These are phyloP conservation scores for Hsuehochloa calcarea DNA, from an alignment of 176 grass and related monocot species.

Conservation along the genomic window DNA sequence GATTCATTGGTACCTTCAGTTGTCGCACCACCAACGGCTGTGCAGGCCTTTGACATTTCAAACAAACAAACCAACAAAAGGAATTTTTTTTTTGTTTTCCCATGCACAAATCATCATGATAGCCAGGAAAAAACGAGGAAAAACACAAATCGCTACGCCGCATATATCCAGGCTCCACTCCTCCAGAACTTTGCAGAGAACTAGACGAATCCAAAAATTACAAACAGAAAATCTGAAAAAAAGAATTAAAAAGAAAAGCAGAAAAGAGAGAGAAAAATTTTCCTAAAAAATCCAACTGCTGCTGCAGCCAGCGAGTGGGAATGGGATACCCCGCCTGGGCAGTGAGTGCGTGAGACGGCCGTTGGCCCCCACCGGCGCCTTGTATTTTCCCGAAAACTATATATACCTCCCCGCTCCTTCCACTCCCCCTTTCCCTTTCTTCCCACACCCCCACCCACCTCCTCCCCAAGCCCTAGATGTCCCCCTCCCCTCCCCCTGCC, in stretches of 20 bases:
- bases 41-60: neutral
- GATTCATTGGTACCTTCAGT: too few relatives aligned
- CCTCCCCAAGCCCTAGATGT: conserved; percentile 54
- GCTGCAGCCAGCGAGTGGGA: neutral
- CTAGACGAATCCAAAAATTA: neutral
- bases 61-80: neutral
- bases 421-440: conserved; percentile 48
- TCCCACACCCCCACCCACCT: conserved; percentile 41
- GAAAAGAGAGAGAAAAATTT: neutral
- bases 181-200: neutral
- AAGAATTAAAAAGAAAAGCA: neutral
- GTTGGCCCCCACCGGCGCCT: conserved; percentile 17
- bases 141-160: neutral
- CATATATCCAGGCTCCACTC: conserved; percentile 13
- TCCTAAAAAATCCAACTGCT: neutral
- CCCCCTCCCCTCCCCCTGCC: conserved; percentile 30
- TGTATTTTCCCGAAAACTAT: conserved; percentile 99
- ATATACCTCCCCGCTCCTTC: conserved; percentile 64
- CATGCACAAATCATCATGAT: neutral
- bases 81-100: neutral
- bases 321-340: conserved; percentile 4
- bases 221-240: neutral
- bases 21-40: too few relatives aligned
- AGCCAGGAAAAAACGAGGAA: neutral
- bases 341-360: conserved; percentile 38